Base-by-base conservation (phyloP, 306 rosid species). In the Lathyrus aphaca region DNA sequence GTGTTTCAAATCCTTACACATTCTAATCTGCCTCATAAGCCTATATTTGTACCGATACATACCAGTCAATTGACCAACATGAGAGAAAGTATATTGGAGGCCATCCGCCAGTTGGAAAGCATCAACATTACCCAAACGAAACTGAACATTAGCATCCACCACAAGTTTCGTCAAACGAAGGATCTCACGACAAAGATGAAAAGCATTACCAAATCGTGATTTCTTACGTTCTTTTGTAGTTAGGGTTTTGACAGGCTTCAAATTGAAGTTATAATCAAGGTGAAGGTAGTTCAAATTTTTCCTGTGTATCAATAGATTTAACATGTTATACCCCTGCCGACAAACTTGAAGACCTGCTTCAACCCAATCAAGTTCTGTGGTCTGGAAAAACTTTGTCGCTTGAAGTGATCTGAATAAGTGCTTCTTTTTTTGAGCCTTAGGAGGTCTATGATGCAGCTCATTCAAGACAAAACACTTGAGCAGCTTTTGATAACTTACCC, bases 301-400 rank as follows among this genome's bases (percentile, higher is more conserved):
- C 85, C 99, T 83, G 72, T 94, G 99, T 18, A 94, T 94, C 86
- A 94, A 82, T 12, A 94, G 88, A 85, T 94, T 94, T 60, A 94
- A 80, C 99, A 94, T 94, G 87, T 94, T 94, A 77, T 94, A 89
- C 16, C 96, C 99, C 88, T 94, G 99, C 88, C 88, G 89, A 68
- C 99, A 94, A 75, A 94, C 99, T 91, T 94, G 97, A 75, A 94
- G 95, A 71, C 99, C 99, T 18, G 89, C 99, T 82, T 94, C 99
- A 62, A 87, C 99, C 99, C 99, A 94, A 83, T 94, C 99, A 21
- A 94, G 97, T 67, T 94, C 99, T 1, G 99, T 94, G 38, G 99
- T 94, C 81, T 94, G 99, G 88, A 94, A 94, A 73, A 94, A 94
- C 77, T 94, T 94, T 19, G 99, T 94, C 71, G 97, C 97, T 84